phyloP scores from a whole-genome alignment of 2,329 filamentous ascomycete species.

The Bertia moriformis region DNA sequence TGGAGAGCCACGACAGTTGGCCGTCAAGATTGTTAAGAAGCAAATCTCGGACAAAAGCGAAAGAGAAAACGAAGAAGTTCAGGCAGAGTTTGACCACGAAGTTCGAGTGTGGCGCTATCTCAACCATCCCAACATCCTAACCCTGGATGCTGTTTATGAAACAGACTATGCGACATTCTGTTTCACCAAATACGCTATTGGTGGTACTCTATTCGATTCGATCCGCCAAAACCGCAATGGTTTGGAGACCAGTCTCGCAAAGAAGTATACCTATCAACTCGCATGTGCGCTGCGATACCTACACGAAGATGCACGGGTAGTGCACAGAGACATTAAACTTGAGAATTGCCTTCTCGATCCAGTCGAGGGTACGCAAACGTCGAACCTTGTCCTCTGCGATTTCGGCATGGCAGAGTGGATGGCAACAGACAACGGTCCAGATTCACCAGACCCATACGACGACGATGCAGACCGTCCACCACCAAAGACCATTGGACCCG shows the following conservation, averaged over 20 bases:
- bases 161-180: slow-evolving; percentile 57
- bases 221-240: slow-evolving; percentile 37
- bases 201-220: slow-evolving; percentile 50
- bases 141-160: slow-evolving; percentile 48
- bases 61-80: slow-evolving; percentile 46
- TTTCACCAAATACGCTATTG: slow-evolving; percentile 48
- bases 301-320: slow-evolving; percentile 51
- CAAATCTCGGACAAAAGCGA: slow-evolving; percentile 37
- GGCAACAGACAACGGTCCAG: slow-evolving; percentile 32
- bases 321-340: slow-evolving; percentile 55
- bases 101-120: slow-evolving; percentile 54
- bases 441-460: slow-evolving; percentile 30
- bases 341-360: slow-evolving; percentile 54
- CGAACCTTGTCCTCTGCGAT: slow-evolving; percentile 47
- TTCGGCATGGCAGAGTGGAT: slow-evolving; percentile 60
- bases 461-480: slow-evolving; percentile 26
- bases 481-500: slow-evolving; percentile 32
- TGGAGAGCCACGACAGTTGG: slow-evolving; percentile 31
- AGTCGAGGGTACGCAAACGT: slow-evolving; percentile 29
- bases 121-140: slow-evolving; percentile 44
- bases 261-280: slow-evolving; percentile 46
- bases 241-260: slow-evolving; percentile 32
- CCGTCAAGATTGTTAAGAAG: slow-evolving; percentile 56
- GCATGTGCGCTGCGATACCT: slow-evolving; percentile 51
- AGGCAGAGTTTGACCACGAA: slow-evolving; percentile 56